A percentile compares a stretch with the other conserved stretches of the same genome.
Evolutionary conservation across 257 asterid genomes (phyloP).

Genomic region (Solanum pimpinellifolium): DNA sequence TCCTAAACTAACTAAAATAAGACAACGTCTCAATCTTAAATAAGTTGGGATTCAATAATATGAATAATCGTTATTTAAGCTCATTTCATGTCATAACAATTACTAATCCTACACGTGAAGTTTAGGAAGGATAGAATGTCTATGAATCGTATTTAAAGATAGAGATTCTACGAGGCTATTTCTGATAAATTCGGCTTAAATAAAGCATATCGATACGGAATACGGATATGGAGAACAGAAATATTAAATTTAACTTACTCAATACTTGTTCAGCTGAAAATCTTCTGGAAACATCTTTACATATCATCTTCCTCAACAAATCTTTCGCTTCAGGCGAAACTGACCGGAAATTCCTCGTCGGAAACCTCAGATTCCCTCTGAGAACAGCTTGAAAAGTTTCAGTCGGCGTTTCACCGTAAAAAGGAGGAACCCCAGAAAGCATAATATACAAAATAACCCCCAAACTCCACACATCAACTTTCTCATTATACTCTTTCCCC

Average conservation of each 20-base stretch:
- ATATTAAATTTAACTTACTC: slow-evolving; percentile 3
- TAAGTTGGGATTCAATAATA: rapidly evolving
- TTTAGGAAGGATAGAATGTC: too few species aligned
- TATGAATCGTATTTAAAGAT: too few species aligned
- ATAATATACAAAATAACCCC: slow-evolving; percentile 13
- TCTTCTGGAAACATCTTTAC: slow-evolving; percentile 21
- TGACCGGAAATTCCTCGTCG: slow-evolving; percentile 6
- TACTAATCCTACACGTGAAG: too few species aligned
- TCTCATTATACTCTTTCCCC: slow-evolving; percentile 37
- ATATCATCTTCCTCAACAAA: slow-evolving; percentile 26
- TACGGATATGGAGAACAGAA: not conserved
- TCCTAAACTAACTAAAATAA: not conserved
- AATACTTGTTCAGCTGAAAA: slow-evolving; percentile 28
- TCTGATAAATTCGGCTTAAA: too few species aligned
- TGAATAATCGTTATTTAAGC: not conserved
- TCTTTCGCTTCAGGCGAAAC: slow-evolving; percentile 24
- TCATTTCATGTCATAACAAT: not conserved
- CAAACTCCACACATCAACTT: slow-evolving; percentile 45
- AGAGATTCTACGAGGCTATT: too few species aligned
- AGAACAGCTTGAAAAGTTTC: slow-evolving; percentile 26
- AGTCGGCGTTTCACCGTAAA: slow-evolving; percentile 6
- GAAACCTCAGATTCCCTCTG: slow-evolving; percentile 21
- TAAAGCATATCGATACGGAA: too few species aligned
- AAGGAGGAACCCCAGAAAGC: slow-evolving; percentile 43
- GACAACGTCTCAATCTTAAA: not conserved